Percentiles rank a stretch among this genome's conserved stretches.
phyloP scores from a whole-genome alignment of 129 eudicot species.

The Flaveria bidentis region DNA sequence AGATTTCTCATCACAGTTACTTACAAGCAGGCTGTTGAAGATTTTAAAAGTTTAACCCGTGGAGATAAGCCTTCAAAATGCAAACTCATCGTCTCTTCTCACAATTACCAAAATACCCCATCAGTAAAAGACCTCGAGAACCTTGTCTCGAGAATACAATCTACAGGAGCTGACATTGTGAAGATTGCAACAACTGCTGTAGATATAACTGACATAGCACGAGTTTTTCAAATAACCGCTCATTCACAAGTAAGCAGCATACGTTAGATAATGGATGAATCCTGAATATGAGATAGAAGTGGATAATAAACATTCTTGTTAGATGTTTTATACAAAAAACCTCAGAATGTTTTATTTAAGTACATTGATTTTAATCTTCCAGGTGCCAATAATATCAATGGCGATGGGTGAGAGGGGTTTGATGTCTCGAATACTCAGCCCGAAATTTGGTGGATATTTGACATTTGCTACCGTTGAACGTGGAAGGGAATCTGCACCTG shows the following conservation, averaged over 20 bases:
- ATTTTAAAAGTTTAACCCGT: constrained; percentile 47
- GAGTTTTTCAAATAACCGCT: constrained; percentile 75
- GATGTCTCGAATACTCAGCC: constrained; percentile 77
- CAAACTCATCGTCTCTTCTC: constrained; percentile 84
- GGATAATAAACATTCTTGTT: neutral
- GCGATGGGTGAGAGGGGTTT: constrained; percentile 96
- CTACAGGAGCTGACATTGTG: constrained; percentile 95
- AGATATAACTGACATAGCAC: constrained; percentile 86
- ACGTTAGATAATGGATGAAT: constrained; percentile 20
- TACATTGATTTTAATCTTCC: constrained; percentile 21
- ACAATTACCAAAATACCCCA: constrained; percentile 81
- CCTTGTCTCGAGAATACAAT: constrained; percentile 85
- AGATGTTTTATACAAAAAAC: neutral
- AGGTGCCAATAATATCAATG: constrained; percentile 95
- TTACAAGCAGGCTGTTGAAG: constrained; percentile 65
- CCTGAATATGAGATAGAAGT: neutral
- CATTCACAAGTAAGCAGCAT: constrained; percentile 79
- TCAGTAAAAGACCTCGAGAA: constrained; percentile 75
- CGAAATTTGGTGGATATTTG: constrained; percentile 91
- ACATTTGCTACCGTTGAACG: constrained; percentile 78
- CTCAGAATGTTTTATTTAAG: neutral
- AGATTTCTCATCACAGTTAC: constrained; percentile 24
- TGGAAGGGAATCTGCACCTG: constrained; percentile 86
- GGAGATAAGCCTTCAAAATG: constrained; percentile 69
- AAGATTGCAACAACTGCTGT: constrained; percentile 89